These are phyloP conservation scores for Phytophthora cryptogea DNA, from an alignment of 352 stramenopile species.

Conservation along the genomic window DNA sequence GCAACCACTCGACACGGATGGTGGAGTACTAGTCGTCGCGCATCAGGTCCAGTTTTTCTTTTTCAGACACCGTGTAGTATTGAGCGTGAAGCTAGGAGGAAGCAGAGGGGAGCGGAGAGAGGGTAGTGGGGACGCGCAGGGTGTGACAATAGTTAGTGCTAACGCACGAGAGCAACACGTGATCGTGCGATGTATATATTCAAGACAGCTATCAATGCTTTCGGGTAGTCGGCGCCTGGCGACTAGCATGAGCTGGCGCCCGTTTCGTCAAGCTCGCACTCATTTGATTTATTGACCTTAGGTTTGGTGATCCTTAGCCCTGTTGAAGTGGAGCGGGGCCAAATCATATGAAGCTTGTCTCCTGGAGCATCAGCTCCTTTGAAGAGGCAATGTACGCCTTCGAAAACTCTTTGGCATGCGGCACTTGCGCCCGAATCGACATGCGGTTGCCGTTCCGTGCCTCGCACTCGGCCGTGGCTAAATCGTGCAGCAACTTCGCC, in stretches of 20 bases:
- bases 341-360: conserved; percentile 43
- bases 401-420: conserved; percentile 67
- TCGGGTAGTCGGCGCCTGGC: conserved; percentile 15
- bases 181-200: conserved; percentile 26
- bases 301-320: neutral
- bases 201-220: conserved; percentile 17
- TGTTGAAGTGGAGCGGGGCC: neutral
- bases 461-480: conserved; percentile 71
- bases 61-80: conserved; percentile 21
- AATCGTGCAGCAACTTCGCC: conserved; percentile 75
- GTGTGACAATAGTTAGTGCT: conserved; percentile 35
- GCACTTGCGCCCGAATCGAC: conserved; percentile 51
- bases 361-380: conserved; percentile 72
- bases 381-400: conserved; percentile 68
- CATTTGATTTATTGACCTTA: neutral
- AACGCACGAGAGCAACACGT: conserved; percentile 27
- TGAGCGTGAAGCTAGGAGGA: conserved; percentile 21
- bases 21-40: conserved; percentile 47
- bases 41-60: conserved; percentile 17
- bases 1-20: conserved; percentile 43
- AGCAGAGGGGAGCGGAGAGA: conserved; percentile 2
- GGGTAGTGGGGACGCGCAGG: conserved; percentile 8
- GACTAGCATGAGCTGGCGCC: conserved; percentile 1
- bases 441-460: conserved; percentile 64
- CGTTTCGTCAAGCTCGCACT: too few species aligned